Base-by-base conservation (phyloP, 2,329 filamentous ascomycete genomes). In the Verticillium klebahnii region DNA sequence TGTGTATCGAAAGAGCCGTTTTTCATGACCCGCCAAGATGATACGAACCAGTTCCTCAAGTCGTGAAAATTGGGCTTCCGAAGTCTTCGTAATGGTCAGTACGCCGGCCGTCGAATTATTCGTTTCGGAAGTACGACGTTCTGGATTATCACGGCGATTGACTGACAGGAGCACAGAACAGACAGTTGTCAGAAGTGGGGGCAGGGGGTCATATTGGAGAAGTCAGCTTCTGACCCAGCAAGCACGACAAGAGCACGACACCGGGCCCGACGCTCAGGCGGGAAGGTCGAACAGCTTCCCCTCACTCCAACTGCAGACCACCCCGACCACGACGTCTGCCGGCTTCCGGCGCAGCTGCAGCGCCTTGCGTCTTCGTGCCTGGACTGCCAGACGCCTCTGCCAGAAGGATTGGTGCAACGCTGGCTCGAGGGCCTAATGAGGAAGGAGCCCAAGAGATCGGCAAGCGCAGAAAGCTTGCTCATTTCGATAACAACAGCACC, bases 221-320 rank as follows among this genome's bases (percentile, higher is more conserved):
- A 29, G 29, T 29, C 29, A 29, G 25, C 25, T 25, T 25, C 25
- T 5, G 25, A 25, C 25, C 25, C 29, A 5, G 34, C 34, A 36
- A 36, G 34, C 34, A 36, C 34, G 34, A 36, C 34, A 36, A 95
- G 34, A 36, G 34, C 34, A 36, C 34, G 34, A 36, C 34, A 36
- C 34, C 94, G 73, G 95, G 95, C 66, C 66, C 92, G 34, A 36
- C 45, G 23, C 45, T 5, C 23, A 52, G 45, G 45, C 19, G 19
- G 29, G 45, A 52, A 52, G 45, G 45, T 52, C 45, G 3, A 52
- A 12, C 5, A 4, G 6, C 19, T 52, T 52, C 45, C 45, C 45
- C 45, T 52, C 45, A 23, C 6, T 14, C 19, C 45, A 2, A 14
- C 37, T 23, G n/a, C 45, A 52, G 45, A 9, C 45, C 19, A 52